Percentiles rank a stretch among this genome's conserved stretches.
These are phyloP conservation scores for Stephania yunnanensis DNA, from an alignment of 164 flowering plant genomes.

Conservation along the genomic window DNA sequence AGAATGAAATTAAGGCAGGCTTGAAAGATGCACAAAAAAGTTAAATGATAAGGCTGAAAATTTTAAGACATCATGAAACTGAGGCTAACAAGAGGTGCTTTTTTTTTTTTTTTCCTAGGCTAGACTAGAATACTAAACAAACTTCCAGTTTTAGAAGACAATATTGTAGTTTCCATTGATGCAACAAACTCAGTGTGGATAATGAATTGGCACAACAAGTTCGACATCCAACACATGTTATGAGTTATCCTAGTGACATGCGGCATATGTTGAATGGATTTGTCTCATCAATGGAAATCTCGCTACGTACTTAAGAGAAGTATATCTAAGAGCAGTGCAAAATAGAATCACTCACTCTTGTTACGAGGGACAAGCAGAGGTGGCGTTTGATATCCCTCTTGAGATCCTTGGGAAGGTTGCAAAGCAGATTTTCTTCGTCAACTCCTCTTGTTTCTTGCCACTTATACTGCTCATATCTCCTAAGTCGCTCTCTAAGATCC, in stretches of 20 bases:
- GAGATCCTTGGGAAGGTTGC: constrained; percentile 54
- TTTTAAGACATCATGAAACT: too few relatives aligned
- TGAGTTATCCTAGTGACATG: background rate
- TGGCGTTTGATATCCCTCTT: constrained; percentile 59
- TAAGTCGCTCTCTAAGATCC: constrained; percentile 38
- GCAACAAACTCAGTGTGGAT: too few relatives aligned
- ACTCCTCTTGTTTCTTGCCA: constrained; percentile 67
- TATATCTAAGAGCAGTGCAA: background rate
- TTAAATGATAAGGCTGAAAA: background rate
- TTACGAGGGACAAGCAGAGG: constrained; percentile 42
- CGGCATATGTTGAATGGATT: background rate
- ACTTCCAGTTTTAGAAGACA: background rate
- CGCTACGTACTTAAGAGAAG: background rate
- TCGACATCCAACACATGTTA: background rate
- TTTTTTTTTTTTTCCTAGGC: background rate
- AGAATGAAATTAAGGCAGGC: background rate
- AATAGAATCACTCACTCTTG: constrained; percentile 31
- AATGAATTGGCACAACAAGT: background rate
- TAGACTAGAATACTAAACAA: background rate
- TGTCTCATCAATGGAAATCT: background rate
- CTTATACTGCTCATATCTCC: constrained; percentile 53
- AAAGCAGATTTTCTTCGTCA: constrained; percentile 46
- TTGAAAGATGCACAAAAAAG: background rate
- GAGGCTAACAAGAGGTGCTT: background rate
- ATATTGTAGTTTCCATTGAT: background rate